These are phyloP conservation scores for Astragalus membranaceus DNA, from an alignment of 306 rosid species.

Conservation along the genomic window DNA sequence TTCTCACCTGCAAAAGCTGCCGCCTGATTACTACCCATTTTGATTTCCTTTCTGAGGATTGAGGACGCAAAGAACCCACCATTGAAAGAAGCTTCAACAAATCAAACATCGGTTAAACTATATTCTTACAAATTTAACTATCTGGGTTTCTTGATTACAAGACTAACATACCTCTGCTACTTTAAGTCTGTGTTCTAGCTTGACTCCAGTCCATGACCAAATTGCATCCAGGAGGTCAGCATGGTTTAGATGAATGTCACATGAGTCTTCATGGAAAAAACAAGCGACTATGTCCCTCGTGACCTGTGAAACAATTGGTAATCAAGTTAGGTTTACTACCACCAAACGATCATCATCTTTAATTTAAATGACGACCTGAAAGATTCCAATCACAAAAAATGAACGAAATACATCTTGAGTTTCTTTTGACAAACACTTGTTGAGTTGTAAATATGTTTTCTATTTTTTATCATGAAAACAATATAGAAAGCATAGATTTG, in stretches of 20 bases:
- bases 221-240: conserved; percentile 77
- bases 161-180: conserved; percentile 83
- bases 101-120: conserved; percentile 23
- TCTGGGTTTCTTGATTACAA: conserved; percentile 10
- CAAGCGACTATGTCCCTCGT: conserved; percentile 65
- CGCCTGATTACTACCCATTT: conserved; percentile 89
- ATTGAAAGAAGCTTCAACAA: conserved; percentile 75
- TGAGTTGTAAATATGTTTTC: neutral
- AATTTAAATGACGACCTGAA: neutral
- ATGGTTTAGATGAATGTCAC: conserved; percentile 89
- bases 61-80: conserved; percentile 95
- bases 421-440: neutral
- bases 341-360: neutral
- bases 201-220: conserved; percentile 95
- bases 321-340: conserved; percentile 1
- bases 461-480: conserved; percentile 3
- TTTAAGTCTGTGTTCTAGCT: conserved; percentile 75
- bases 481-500: neutral
- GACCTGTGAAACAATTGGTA: conserved; percentile 45
- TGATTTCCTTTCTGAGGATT: conserved; percentile 76
- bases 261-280: conserved; percentile 55
- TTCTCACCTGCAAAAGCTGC: conserved; percentile 85
- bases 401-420: neutral
- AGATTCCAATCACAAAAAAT: neutral
- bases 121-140: conserved; percentile 4